phyloP scores from a whole-genome alignment of 805 yeast species.

The Yamadazyma paraphyllophila region DNA sequence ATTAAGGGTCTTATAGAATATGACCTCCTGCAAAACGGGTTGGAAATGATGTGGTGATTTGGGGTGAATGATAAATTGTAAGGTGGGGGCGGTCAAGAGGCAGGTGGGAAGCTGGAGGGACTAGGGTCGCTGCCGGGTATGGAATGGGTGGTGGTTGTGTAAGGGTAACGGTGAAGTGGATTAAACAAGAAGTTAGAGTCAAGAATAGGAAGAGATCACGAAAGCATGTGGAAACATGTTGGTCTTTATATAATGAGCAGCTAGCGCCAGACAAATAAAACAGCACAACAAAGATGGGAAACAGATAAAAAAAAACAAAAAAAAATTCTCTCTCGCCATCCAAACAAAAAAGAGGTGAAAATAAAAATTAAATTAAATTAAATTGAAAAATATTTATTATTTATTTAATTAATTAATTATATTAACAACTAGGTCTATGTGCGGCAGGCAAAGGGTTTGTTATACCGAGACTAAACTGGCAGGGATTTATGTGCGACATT shows the following conservation, averaged over 20 bases:
- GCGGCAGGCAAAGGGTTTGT: not conserved
- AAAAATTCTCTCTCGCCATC: not conserved
- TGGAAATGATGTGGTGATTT: not conserved
- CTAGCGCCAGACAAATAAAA: slow-evolving; percentile 1
- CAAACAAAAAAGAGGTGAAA: not conserved
- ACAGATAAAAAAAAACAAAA: not conserved
- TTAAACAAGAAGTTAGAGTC: not conserved
- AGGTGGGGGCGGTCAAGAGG: not conserved
- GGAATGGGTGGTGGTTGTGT: not conserved
- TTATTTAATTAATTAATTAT: not conserved
- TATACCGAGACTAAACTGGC: not conserved
- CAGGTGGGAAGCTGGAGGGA: not conserved
- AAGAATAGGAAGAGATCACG: not conserved
- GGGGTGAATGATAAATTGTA: too few relatives aligned
- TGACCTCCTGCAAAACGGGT: not conserved
- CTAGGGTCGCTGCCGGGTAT: not conserved
- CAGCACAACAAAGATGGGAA: slow-evolving; percentile 2
- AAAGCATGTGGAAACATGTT: not conserved
- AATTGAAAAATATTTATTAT: not conserved
- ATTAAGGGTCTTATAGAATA: not conserved
- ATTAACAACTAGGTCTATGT: not conserved
- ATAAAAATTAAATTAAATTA: slow-evolving; percentile 1
- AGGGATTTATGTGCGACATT: not conserved
- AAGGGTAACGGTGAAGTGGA: not conserved
- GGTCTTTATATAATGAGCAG: not conserved